Conservation (phyloP, 352 stramenopile species). For the Phytophthora chlamydospora region DNA sequence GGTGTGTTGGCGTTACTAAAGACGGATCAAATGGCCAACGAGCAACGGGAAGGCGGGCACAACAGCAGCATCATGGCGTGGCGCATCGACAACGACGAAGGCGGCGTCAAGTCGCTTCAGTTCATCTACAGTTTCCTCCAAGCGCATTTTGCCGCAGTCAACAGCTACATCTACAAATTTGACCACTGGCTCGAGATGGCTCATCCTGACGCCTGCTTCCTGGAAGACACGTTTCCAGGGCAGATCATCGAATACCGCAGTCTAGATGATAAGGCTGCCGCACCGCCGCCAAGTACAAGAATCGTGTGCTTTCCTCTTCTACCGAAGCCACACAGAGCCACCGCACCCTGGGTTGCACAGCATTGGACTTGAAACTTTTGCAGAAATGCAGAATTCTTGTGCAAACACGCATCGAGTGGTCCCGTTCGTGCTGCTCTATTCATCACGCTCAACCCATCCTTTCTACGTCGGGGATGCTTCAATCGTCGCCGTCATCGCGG, state of each 20-base stretch:
- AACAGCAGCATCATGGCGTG: conserved; percentile 85
- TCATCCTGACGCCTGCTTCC: conserved; percentile 31
- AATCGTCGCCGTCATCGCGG: conserved; percentile 34
- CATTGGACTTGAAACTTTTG: conserved; percentile 42
- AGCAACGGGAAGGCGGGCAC: conserved; percentile 58
- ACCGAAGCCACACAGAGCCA: conserved; percentile 75
- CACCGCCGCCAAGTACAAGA: conserved; percentile 34
- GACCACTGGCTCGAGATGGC: conserved; percentile 89
- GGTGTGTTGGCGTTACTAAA: conserved; percentile 42
- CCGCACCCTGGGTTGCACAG: conserved; percentile 49
- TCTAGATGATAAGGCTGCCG: conserved; percentile 23
- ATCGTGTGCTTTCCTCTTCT: conserved; percentile 86
- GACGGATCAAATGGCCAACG: conserved; percentile 77
- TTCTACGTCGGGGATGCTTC: conserved; percentile 10
- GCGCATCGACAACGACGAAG: conserved; percentile 23
- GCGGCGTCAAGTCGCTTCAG: conserved; percentile 2
- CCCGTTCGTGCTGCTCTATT: conserved; percentile 23
- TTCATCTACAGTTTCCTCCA: conserved; percentile 52
- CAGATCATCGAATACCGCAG: conserved; percentile 79
- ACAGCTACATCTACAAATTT: conserved; percentile 82
- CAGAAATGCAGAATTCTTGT: neutral
- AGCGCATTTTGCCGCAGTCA: conserved; percentile 43
- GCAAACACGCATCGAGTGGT: conserved; percentile 2
- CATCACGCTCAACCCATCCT: neutral
- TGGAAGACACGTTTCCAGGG: conserved; percentile 54